Evolutionary conservation across 164 flowering plant genomes (phyloP), one percentile per base, ranked within the genome.

Genomic region (Umbilicus rupestris): DNA sequence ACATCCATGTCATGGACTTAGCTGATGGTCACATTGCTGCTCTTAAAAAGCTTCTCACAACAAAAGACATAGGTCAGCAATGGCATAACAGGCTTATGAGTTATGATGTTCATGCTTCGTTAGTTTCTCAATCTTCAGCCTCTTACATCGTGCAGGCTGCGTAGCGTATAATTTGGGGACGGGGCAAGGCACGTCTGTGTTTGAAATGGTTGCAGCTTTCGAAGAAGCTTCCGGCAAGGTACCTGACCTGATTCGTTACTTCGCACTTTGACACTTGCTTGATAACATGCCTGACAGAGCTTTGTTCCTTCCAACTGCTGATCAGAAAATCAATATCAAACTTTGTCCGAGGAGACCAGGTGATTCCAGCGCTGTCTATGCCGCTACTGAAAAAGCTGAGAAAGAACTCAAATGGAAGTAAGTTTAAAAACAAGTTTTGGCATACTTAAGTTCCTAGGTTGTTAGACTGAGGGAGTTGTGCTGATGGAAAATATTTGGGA

Each of bases 391-490:
- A 70, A 91, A 88, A 77, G 99, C 99, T 42, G 73, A 73, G 63
- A 83, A 71, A 45, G 97, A 91, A 78, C 92, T 94, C 66, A 86
- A 87, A 49, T 94, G 99, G 99, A 91, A 82, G 98, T 91, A 79
- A 77, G 96, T 78, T 52, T 19, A 50, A n/a, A 19, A 41, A 7
- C 19, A 19, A 19, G 8, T 17, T 47, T 19, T n/a, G 7, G 5
- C 22, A 47, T 19, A 19, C 9, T 65, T 45, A 30, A 1, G n/a
- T 50, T 35, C 37, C 37, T 35, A 35, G 1, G 37, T 35, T 7
- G 37, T 35, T 35, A 35, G 7, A 35, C 37, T 35, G 37, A 35
- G n/a, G n/a, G n/a, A n/a, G n/a, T 20, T 22, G 22, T 50, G 39
- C 3, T 49, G 15, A 19, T 14, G 8, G 52, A 47, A 47, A 20